Base-by-base conservation (phyloP, 257 asterid species). In the Primulina eburnea region DNA sequence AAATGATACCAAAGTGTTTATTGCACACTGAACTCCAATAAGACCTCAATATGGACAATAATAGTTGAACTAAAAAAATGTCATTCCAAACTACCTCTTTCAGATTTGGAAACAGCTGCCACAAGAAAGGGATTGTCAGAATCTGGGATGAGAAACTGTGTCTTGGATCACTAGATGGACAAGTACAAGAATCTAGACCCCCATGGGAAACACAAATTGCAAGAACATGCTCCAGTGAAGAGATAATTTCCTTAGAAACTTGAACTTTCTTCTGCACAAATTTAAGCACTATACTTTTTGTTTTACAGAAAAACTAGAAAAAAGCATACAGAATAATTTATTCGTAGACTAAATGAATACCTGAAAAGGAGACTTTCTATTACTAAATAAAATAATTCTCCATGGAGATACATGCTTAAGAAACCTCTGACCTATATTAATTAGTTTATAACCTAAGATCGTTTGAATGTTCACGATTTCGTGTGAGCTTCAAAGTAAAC, bases 91-190 rank as follows among this genome's bases (percentile, higher is more conserved):
- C 60, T 86, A 91, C 99, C 99, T 88, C 96, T 84, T 86, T 91
- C 74, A 94, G 84, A 71, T 77, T 79, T 58, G 99, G 99, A 67
- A 88, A 89, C 70, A 84, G 70, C 78, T 73, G 78, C 99, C 99
- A 94, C 78, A 94, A 75, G 76, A 89, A 89, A 47, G 99, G 97
- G 68, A 91, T 83, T 71, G 85, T 82, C 77, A 94, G 96, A 79
- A 94, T 88, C 83, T 86, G 97, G 64, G 92, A 87, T 60, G 93
- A 76, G 77, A 94, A 83, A 79, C 91, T 82, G 82, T 82, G 69
- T 60, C 72, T 80, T 50, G 93, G 89, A 64, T 89, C 92, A 81
- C 70, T 68, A 75, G 59, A 69, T 58, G 86, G 81, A 83, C 99
- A 91, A 68, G 79, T 80, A 82, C 97, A 94, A 40, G 93, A 79